Evolutionary conservation across 2,329 filamentous ascomycete genomes (phyloP).

Genomic region (Purpureocillium lavendulum): DNA sequence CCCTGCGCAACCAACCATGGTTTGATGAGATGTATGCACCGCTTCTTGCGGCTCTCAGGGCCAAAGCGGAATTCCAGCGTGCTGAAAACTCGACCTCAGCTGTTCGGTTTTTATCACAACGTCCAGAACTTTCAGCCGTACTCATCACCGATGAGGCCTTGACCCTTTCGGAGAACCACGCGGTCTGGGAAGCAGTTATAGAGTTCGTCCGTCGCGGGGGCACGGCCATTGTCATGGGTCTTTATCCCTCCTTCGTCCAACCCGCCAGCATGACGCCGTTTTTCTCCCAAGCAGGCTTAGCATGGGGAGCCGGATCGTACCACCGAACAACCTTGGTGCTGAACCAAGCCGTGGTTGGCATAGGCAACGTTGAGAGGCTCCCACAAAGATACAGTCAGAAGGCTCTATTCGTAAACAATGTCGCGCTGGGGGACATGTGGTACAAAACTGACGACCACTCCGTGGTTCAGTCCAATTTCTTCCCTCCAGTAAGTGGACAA

Average conservation of each 20-base stretch:
- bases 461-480: conserved; percentile 2
- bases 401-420: conserved; percentile 14
- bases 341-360: conserved; percentile 9
- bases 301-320: conserved; percentile 13
- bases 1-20: too few relatives aligned
- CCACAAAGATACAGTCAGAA: conserved; percentile 16
- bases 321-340: conserved; percentile 13
- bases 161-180: neutral
- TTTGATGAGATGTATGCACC: conserved; percentile 8
- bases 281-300: conserved; percentile 13
- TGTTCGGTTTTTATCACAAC: conserved; percentile 4
- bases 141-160: conserved; percentile 10
- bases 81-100: conserved; percentile 1
- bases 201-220: conserved; percentile 9
- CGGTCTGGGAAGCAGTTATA: conserved; percentile 9
- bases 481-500: conserved; percentile 1
- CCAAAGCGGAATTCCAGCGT: conserved; percentile 4
- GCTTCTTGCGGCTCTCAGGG: conserved; percentile 4
- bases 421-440: conserved; percentile 13
- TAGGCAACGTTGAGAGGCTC: conserved; percentile 7
- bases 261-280: conserved; percentile 7
- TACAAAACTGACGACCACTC: conserved; percentile 10
- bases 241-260: conserved; percentile 8
- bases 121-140: conserved; percentile 5
- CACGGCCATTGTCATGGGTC: conserved; percentile 9